phyloP scores from a whole-genome alignment of 1,284 basidiomycete species.

The Rhodotorula sp. region DNA sequence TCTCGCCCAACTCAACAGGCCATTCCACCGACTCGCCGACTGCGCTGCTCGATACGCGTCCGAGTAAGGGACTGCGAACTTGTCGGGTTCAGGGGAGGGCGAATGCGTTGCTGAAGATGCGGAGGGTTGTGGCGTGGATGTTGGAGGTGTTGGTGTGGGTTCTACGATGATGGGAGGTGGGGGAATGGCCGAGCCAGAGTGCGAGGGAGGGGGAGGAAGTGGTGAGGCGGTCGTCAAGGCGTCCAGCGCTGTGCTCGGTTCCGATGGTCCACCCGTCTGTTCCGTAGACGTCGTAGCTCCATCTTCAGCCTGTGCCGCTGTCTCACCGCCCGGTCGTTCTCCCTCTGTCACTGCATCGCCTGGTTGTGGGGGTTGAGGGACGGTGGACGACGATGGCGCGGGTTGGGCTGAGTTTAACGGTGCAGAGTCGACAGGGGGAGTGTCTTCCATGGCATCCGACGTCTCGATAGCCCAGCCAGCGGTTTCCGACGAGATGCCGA shows the following conservation, averaged over 20 bases:
- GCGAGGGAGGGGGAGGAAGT: not conserved
- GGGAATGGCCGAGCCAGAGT: not conserved
- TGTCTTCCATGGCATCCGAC: too few relatives aligned
- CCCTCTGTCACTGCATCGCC: not conserved
- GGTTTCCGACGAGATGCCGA: too few relatives aligned
- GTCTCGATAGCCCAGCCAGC: too few relatives aligned
- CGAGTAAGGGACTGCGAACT: not conserved
- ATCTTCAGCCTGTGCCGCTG: not conserved
- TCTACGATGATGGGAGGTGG: not conserved
- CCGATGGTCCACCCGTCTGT: not conserved
- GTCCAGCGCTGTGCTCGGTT: not conserved
- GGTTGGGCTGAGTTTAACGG: too few relatives aligned
- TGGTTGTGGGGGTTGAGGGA: too few relatives aligned
- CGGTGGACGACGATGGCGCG: not conserved
- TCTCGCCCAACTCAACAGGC: not conserved
- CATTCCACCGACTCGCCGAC: constrained; percentile 5
- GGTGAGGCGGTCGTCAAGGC: too few relatives aligned
- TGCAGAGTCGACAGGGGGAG: too few relatives aligned
- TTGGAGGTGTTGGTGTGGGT: not conserved
- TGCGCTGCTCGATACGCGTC: constrained; percentile 1
- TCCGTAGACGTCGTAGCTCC: not conserved
- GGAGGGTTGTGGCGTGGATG: not conserved
- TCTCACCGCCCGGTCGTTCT: not conserved
- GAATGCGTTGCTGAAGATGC: not conserved
- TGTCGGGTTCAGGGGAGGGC: not conserved